Percentiles rank a stretch among this genome's conserved stretches.
Evolutionary conservation across 176 grass and related monocot genomes (phyloP).

Genomic region (Coix lacrymajobi): DNA sequence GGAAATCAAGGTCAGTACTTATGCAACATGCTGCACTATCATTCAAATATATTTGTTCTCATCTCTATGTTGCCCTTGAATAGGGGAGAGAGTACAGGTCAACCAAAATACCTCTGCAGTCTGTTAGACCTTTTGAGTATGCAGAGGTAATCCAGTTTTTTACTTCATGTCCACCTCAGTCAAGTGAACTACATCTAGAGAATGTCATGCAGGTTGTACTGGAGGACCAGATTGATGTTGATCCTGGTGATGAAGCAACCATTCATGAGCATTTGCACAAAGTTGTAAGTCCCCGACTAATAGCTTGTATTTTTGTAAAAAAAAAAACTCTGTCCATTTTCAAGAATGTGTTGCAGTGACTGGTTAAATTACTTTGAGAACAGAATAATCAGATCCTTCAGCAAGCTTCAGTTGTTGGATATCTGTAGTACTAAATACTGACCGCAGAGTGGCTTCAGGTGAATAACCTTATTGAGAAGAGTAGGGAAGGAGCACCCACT

Average conservation of each 20-base stretch:
- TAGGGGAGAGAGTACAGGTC: conserved; percentile 73
- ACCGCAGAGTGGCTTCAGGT: conserved; percentile 43
- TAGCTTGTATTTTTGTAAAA: not conserved
- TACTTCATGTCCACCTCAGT: not conserved
- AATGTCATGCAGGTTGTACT: conserved; percentile 61
- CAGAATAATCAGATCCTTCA: not conserved
- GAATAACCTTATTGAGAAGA: conserved; percentile 61
- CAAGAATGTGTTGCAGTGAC: not conserved
- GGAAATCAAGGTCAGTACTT: conserved; percentile 70
- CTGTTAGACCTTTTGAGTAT: conserved; percentile 81
- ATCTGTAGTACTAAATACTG: not conserved
- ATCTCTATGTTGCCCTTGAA: conserved; percentile 11
- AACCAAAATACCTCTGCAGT: conserved; percentile 71
- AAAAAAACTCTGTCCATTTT: not conserved
- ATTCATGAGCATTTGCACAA: conserved; percentile 62
- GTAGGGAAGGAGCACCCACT: conserved; percentile 28
- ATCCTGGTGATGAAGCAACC: conserved; percentile 47
- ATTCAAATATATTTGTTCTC: not conserved
- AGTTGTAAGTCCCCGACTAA: conserved; percentile 44
- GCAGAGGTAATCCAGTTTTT: conserved; percentile 45
- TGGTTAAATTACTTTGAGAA: not conserved
- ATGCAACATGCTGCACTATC: not conserved
- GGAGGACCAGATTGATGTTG: conserved; percentile 51
- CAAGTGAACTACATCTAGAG: not conserved
- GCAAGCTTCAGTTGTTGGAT: not conserved